Conservation (phyloP, 257 asterid genomes). For the Osmanthus fragrans region DNA sequence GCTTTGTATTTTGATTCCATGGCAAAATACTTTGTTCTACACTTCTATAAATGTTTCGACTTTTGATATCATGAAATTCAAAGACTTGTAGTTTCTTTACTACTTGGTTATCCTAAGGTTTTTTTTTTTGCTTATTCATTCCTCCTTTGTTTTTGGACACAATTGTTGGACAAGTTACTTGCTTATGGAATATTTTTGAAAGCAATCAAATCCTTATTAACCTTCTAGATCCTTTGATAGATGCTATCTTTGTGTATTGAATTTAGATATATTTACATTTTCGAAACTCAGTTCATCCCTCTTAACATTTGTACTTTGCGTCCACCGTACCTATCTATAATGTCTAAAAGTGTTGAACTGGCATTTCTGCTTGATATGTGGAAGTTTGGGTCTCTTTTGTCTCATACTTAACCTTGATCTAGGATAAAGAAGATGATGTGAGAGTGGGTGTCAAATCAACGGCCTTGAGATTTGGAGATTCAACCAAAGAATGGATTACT, state of each 20-base stretch:
- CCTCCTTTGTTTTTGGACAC: background rate
- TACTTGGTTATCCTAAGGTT: background rate
- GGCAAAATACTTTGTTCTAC: background rate
- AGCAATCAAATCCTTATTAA: background rate
- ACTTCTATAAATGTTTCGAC: background rate
- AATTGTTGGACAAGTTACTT: background rate
- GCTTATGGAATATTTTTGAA: conserved; percentile 19
- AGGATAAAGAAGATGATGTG: conserved; percentile 88
- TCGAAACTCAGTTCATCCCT: background rate
- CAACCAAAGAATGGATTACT: conserved; percentile 74
- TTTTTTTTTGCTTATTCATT: background rate
- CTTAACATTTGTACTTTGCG: background rate
- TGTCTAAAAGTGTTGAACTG: background rate
- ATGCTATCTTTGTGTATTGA: background rate
- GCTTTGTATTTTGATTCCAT: conserved; percentile 12
- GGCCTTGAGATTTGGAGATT: conserved; percentile 82
- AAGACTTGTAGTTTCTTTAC: background rate
- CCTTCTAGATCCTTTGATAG: background rate
- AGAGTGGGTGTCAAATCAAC: conserved; percentile 92
- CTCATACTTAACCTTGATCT: conserved; percentile 12
- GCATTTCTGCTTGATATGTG: background rate
- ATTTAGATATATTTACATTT: background rate
- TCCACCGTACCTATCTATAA: background rate
- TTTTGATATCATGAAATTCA: background rate
- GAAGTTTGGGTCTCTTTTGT: background rate